These are phyloP conservation scores for Termitomyces sp. DNA, from an alignment of 768 basidiomycete species.

Conservation along the genomic window DNA sequence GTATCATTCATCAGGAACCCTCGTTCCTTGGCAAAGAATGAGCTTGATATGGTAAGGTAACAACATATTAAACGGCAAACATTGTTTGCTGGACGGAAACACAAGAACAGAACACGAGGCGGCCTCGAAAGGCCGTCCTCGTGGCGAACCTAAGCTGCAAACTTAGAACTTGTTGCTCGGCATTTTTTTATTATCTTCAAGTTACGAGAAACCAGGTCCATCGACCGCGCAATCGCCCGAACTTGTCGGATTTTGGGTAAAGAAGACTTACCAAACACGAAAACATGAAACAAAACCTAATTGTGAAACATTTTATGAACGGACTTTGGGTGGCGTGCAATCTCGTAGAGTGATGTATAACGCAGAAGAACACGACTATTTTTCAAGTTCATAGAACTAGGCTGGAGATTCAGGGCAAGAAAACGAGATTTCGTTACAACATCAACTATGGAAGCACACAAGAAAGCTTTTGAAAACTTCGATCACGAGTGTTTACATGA, in stretches of 20 bases:
- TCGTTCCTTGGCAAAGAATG: background rate
- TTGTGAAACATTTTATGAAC: too few relatives aligned
- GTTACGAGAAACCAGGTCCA: background rate
- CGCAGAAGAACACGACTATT: too few relatives aligned
- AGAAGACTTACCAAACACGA: too few relatives aligned
- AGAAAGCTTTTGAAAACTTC: background rate
- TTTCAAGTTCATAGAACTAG: too few relatives aligned
- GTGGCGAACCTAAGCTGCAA: too few relatives aligned
- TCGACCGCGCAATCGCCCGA: background rate
- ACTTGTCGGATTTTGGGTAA: background rate
- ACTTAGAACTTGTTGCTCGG: background rate
- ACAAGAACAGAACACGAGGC: background rate
- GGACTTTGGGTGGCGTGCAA: too few relatives aligned
- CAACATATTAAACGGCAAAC: background rate
- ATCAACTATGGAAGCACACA: background rate
- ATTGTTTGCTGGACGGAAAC: background rate
- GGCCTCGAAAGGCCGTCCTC: background rate
- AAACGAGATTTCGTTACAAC: background rate
- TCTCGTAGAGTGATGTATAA: too few relatives aligned
- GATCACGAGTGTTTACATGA: too few relatives aligned
- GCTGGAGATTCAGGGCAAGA: too few relatives aligned
- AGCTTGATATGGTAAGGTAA: background rate
- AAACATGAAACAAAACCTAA: background rate
- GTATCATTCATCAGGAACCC: background rate
- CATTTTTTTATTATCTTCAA: background rate